Evolutionary conservation across 331 rosid species (phyloP).

Genomic region (Pyrus hybrid): DNA sequence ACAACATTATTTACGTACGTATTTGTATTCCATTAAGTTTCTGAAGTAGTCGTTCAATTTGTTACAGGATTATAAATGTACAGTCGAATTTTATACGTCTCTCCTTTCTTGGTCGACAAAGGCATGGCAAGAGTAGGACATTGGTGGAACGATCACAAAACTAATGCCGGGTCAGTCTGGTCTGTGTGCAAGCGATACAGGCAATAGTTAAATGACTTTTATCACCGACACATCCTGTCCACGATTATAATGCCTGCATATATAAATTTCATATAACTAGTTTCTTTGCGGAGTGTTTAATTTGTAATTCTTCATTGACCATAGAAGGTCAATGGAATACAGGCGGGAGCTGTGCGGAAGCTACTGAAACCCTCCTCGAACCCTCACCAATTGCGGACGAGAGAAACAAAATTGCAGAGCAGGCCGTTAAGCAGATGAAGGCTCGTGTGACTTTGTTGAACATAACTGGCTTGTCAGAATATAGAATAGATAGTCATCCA

Average conservation of each 20-base stretch:
- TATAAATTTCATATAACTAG: background rate
- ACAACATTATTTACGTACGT: no score
- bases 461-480: slow-evolving; percentile 60
- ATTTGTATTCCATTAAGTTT: background rate
- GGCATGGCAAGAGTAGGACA: slow-evolving; percentile 77
- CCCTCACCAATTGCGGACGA: slow-evolving; percentile 22
- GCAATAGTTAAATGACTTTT: slow-evolving; percentile 1
- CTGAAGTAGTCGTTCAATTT: background rate
- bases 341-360: slow-evolving; percentile 83
- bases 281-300: background rate
- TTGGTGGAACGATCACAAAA: slow-evolving; percentile 97
- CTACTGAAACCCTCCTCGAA: slow-evolving; percentile 40
- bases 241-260: no score
- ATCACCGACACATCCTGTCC: slow-evolving; percentile 53
- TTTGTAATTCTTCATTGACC: slow-evolving; percentile 9
- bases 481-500: slow-evolving; percentile 79
- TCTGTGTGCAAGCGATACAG: background rate
- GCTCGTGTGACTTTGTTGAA: slow-evolving; percentile 64
- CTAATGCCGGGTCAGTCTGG: slow-evolving; percentile 73
- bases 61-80: slow-evolving; percentile 70
- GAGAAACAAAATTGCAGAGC: slow-evolving; percentile 49
- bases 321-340: slow-evolving; percentile 92
- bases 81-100: slow-evolving; percentile 66
- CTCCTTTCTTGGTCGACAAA: slow-evolving; percentile 82
- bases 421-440: slow-evolving; percentile 61